Conservation (phyloP, 352 stramenopile species). For the Phytopythium sindhum region DNA sequence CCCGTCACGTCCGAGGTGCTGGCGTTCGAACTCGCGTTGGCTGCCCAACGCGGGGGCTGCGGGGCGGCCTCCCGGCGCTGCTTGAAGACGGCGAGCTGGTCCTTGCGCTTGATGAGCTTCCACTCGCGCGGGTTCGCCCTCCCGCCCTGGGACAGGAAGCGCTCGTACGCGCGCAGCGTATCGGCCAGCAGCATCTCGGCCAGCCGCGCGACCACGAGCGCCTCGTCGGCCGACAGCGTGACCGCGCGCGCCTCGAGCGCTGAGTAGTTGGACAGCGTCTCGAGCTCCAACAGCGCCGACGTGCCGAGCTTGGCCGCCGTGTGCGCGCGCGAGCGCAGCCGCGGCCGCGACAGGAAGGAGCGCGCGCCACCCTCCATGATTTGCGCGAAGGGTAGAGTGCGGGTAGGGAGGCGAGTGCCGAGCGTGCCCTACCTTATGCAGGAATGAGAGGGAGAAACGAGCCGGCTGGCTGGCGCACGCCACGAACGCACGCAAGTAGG, state of each 20-base stretch:
- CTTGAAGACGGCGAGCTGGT: conserved; percentile 57
- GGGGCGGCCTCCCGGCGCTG: conserved; percentile 22
- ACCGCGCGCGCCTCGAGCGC: conserved; percentile 30
- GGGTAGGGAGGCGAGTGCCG: background rate
- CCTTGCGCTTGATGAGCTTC: conserved; percentile 65
- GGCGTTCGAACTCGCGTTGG: background rate
- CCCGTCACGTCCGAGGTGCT: background rate
- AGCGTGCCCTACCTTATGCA: background rate
- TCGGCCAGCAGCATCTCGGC: conserved; percentile 38
- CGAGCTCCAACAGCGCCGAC: conserved; percentile 22
- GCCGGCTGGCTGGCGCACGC: background rate
- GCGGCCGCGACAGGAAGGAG: conserved; percentile 4
- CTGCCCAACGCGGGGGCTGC: background rate
- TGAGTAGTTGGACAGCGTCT: conserved; percentile 26
- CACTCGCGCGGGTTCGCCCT: conserved; percentile 44
- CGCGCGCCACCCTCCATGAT: background rate
- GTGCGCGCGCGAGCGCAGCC: conserved; percentile 4
- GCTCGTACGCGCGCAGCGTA: conserved; percentile 33
- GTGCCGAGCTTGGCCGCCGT: background rate
- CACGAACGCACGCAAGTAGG: background rate
- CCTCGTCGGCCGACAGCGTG: conserved; percentile 53
- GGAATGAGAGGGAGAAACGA: background rate
- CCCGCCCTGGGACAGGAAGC: background rate
- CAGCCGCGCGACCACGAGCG: conserved; percentile 34
- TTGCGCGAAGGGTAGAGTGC: background rate